Evolutionary conservation across 2,329 filamentous ascomycete genomes (phyloP).

Genomic region (Beauveria sp.): DNA sequence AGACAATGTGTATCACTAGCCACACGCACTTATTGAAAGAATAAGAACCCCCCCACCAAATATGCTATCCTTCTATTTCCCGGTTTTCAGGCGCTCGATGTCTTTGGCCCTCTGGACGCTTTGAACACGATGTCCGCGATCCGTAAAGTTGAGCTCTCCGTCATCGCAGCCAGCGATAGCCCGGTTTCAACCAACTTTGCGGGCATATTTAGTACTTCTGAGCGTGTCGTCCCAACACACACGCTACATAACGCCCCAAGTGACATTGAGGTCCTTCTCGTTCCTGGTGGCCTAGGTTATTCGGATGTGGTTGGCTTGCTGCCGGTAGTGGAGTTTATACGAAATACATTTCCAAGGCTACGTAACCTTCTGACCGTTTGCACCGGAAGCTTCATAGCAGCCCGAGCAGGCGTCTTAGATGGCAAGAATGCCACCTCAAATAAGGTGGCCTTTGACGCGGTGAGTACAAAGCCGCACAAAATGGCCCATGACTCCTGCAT

Average conservation of each 20-base stretch:
- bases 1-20: too few species aligned
- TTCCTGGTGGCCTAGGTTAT: constrained; percentile 57
- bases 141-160: background rate
- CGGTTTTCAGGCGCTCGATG: background rate
- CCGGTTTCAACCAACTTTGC: background rate
- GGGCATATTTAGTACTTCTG: background rate
- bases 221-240: background rate
- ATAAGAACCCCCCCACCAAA: constrained; percentile 7
- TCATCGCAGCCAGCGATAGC: background rate
- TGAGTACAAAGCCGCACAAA: too few species aligned
- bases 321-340: constrained; percentile 32
- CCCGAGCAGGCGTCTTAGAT: constrained; percentile 45
- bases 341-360: constrained; percentile 28
- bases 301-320: constrained; percentile 32
- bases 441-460: constrained; percentile 27
- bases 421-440: constrained; percentile 50
- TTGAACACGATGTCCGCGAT: background rate
- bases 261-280: constrained; percentile 26
- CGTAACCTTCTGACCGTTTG: constrained; percentile 49
- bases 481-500: too few species aligned
- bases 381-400: constrained; percentile 45
- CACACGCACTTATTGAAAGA: too few species aligned
- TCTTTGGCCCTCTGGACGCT: background rate
- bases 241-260: background rate
- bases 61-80: background rate